These are phyloP conservation scores for Aspergillus sergii DNA, from an alignment of 2,329 filamentous ascomycete genomes.

Conservation along the genomic window DNA sequence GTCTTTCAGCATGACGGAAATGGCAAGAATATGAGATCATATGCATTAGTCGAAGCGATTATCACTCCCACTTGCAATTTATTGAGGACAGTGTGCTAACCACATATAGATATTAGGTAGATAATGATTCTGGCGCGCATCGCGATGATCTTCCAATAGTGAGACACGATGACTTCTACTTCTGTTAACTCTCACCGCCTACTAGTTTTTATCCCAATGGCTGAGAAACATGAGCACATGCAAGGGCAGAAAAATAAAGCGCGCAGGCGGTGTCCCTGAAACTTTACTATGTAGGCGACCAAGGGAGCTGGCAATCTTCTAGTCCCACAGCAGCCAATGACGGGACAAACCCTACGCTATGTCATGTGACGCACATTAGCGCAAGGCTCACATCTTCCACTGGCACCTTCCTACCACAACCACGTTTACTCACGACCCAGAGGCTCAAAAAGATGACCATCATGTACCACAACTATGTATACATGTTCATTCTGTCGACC, in stretches of 20 bases:
- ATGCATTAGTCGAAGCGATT: not conserved
- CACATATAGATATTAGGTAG: not conserved
- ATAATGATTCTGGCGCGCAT: not conserved
- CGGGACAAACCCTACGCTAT: conserved; percentile 21
- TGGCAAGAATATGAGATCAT: not conserved
- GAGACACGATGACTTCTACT: not conserved
- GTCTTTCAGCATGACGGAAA: not conserved
- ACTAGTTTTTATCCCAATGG: not conserved
- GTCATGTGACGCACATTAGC: conserved; percentile 36
- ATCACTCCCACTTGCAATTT: too few species aligned
- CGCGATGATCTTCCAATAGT: not conserved
- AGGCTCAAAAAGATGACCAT: not conserved
- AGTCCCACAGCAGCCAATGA: conserved; percentile 18
- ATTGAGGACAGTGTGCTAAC: not conserved
- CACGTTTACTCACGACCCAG: conserved; percentile 54
- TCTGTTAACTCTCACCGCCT: not conserved
- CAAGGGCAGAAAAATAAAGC: not conserved
- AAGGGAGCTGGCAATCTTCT: not conserved
- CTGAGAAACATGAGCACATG: not conserved
- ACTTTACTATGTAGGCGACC: too few species aligned
- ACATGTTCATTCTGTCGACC: not conserved
- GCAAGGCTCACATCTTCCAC: conserved; percentile 22
- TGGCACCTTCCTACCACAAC: conserved; percentile 16
- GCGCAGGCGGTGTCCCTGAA: conserved; percentile 5
- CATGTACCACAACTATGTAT: not conserved